These are phyloP conservation scores for Sphagnum fallax DNA, from an alignment of 228 moss, liverwort and hornwort genomes.

Conservation along the genomic window DNA sequence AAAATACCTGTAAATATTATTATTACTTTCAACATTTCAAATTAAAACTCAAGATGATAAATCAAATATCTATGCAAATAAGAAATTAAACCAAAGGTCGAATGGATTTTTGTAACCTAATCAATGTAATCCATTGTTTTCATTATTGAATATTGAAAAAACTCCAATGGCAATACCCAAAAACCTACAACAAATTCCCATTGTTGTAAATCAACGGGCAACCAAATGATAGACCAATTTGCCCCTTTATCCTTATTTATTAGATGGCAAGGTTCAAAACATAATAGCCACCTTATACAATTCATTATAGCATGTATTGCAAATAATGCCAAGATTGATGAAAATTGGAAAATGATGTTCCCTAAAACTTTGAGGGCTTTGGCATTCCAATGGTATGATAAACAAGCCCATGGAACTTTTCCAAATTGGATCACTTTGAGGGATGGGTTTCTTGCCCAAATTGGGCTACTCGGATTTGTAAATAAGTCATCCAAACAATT, in stretches of 20 bases:
- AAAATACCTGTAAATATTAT: too few relatives aligned
- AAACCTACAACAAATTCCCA: neutral
- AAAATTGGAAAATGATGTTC: neutral
- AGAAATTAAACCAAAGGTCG: neutral
- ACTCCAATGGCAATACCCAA: neutral
- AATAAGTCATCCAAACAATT: neutral
- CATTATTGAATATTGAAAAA: neutral
- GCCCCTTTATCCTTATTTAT: neutral
- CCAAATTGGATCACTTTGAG: neutral
- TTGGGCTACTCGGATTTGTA: neutral
- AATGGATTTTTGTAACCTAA: neutral
- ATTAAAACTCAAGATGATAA: neutral
- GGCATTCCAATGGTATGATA: neutral
- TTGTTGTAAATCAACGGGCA: neutral
- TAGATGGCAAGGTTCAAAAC: neutral
- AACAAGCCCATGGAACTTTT: neutral
- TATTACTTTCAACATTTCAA: too few relatives aligned
- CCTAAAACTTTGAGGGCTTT: neutral
- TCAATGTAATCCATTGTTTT: neutral
- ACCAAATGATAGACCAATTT: neutral
- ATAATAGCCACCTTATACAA: neutral
- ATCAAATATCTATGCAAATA: neutral
- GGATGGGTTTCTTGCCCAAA: neutral
- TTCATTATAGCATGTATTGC: neutral
- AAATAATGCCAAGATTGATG: neutral